Conservation (phyloP, 176 grass and related monocot species). For the Microstegium vimineum region DNA sequence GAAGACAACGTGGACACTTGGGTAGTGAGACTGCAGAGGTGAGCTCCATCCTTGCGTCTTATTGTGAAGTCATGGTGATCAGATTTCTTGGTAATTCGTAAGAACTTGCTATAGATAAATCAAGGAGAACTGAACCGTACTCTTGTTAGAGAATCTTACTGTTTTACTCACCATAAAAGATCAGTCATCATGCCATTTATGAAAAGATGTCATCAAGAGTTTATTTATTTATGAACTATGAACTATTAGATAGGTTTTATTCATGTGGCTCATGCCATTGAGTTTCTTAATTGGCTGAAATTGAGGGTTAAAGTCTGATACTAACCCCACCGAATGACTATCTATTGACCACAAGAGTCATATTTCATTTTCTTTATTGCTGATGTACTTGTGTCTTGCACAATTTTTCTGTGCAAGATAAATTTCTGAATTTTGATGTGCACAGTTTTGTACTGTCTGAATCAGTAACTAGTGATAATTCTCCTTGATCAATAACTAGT, state of each 20-base stretch:
- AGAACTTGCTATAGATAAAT: neutral
- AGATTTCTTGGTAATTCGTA: neutral
- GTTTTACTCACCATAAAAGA: neutral
- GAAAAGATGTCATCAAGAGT: neutral
- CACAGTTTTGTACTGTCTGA: neutral
- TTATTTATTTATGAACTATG: neutral
- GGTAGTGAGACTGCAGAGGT: constrained; percentile 8
- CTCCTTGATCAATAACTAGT: neutral
- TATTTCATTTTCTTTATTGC: neutral
- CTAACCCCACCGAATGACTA: neutral
- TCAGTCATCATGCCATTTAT: neutral
- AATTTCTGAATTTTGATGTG: neutral
- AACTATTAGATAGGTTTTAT: neutral
- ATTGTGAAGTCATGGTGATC: neutral
- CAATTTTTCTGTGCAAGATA: neutral
- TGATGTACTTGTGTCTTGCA: neutral
- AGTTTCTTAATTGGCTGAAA: neutral
- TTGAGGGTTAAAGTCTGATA: neutral
- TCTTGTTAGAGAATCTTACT: neutral
- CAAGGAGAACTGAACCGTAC: neutral
- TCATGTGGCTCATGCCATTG: neutral
- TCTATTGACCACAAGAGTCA: neutral
- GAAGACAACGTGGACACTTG: constrained; percentile 7
- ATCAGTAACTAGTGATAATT: no score
- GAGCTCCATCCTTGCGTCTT: neutral